Base-by-base conservation (phyloP, 2,329 filamentous ascomycete genomes). In the Zalaria sp. region DNA sequence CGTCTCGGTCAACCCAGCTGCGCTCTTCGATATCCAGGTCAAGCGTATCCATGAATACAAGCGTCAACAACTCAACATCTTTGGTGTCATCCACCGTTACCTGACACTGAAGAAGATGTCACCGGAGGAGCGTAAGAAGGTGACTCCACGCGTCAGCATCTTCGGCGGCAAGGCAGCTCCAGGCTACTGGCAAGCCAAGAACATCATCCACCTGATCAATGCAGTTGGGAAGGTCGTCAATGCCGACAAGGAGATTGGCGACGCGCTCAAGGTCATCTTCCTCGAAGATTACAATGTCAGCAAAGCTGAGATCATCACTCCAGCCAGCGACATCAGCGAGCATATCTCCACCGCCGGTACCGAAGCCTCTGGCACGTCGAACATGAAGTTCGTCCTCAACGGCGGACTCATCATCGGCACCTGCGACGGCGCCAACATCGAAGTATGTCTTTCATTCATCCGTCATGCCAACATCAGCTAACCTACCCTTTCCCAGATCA, bases 141-240 rank as follows among this genome's bases (percentile, higher is more conserved):
- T 84, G 46, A 75, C 81, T 36, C 86, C 88, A 10, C 81, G 89
- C 40, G 91, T 96, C 6, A 91, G 83, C 43, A 93, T 98, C 61
- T 96, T 98, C 59, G 91, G 91, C 57, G 91, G 91, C 54, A 98
- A 98, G 67, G 91, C 91, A 26, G 91, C 91, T 2, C 91, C 91
- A 0, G 91, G 91, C 10, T 98, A 98, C 71, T 98, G 91, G 91
- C 98, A 96, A 91, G 91, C 91, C 32, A 98, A 98, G 75, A 93
- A 91, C 34, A 49, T 95, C 51, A 98, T 98, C 53, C 89, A 96
- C 59, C 75, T 98, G 43, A 80, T 98, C 69, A 96, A 95, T 68
- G 81, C 79, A 47, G 91, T 96, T 26, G 87, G 86, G 3, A 67
- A 77, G 10, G 83, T 96, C 3, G 81, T 98, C 52, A 98, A 98